phyloP scores from a whole-genome alignment of 805 yeast species.

The Barnettozyma botsteinii region DNA sequence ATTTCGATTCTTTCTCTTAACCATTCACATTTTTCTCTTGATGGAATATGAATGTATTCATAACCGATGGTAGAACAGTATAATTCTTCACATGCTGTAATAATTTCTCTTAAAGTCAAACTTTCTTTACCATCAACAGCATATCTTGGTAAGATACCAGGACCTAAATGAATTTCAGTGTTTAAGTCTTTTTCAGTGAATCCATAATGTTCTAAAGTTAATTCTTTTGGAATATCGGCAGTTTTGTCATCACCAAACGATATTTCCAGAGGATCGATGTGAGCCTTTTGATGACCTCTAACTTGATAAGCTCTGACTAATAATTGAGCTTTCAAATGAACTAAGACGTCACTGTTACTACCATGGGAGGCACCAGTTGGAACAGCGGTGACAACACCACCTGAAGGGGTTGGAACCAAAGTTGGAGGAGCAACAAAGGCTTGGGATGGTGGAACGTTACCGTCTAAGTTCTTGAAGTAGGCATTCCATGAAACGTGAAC shows the following conservation, averaged over 20 bases:
- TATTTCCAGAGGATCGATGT: constrained; percentile 91
- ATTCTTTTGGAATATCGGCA: constrained; percentile 66
- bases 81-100: constrained; percentile 70
- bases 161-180: constrained; percentile 84
- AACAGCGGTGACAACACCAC: constrained; percentile 62
- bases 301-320: constrained; percentile 98
- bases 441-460: constrained; percentile 58
- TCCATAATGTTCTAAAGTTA: constrained; percentile 88
- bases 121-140: constrained; percentile 53
- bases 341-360: constrained; percentile 53
- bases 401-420: constrained; percentile 72
- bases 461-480: constrained; percentile 85
- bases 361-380: constrained; percentile 33
- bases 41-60: constrained; percentile 95
- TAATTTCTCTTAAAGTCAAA: constrained; percentile 72
- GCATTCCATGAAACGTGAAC: constrained; percentile 98
- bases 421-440: constrained; percentile 94
- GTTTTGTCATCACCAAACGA: constrained; percentile 66
- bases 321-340: constrained; percentile 92
- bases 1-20: constrained; percentile 93
- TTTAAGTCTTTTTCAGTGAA: constrained; percentile 83
- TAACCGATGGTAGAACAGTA: constrained; percentile 89
- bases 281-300: constrained; percentile 94
- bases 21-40: constrained; percentile 96
- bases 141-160: constrained; percentile 94